Percentiles rank a stretch among this genome's conserved stretches.
These are phyloP conservation scores for Apiotrichum mycotoxinovorans DNA, from an alignment of 1,284 basidiomycete genomes.

Conservation along the genomic window DNA sequence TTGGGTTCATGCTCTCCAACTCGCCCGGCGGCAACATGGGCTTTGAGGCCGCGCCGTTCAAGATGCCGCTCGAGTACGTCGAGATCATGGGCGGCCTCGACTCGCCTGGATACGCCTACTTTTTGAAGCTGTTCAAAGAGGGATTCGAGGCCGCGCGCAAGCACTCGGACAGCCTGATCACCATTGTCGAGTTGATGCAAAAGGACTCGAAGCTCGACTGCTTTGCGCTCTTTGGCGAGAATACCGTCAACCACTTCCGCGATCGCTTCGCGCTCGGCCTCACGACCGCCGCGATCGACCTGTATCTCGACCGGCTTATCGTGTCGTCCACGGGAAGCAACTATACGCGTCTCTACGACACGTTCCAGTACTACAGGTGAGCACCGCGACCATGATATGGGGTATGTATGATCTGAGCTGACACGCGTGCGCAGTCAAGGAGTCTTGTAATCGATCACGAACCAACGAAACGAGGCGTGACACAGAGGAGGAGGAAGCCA, in stretches of 20 bases:
- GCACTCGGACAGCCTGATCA: slow-evolving; percentile 94
- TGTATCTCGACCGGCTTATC: slow-evolving; percentile 82
- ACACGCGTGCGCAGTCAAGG: too few relatives aligned
- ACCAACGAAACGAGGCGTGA: neutral
- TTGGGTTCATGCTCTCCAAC: slow-evolving; percentile 97
- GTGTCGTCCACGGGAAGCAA: slow-evolving; percentile 83
- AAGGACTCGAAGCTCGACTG: slow-evolving; percentile 93
- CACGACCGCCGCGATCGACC: slow-evolving; percentile 79
- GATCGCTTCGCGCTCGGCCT: slow-evolving; percentile 92
- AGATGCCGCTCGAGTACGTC: slow-evolving; percentile 88
- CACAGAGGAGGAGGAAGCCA: neutral
- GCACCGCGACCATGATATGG: neutral
- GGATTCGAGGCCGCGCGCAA: slow-evolving; percentile 93
- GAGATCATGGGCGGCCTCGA: slow-evolving; percentile 90
- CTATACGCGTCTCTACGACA: slow-evolving; percentile 89
- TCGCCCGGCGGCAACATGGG: slow-evolving; percentile 91
- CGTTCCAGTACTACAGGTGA: slow-evolving; percentile 52
- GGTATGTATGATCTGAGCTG: too few relatives aligned
- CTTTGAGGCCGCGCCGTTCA: slow-evolving; percentile 98
- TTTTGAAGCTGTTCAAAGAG: slow-evolving; percentile 80
- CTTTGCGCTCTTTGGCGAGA: slow-evolving; percentile 83
- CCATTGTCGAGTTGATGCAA: slow-evolving; percentile 94
- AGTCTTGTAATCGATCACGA: neutral
- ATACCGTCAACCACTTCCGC: slow-evolving; percentile 79
- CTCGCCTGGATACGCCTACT: slow-evolving; percentile 74